These are phyloP conservation scores for Clitopilus hobsonii DNA, from an alignment of 768 basidiomycete genomes.

Conservation along the genomic window DNA sequence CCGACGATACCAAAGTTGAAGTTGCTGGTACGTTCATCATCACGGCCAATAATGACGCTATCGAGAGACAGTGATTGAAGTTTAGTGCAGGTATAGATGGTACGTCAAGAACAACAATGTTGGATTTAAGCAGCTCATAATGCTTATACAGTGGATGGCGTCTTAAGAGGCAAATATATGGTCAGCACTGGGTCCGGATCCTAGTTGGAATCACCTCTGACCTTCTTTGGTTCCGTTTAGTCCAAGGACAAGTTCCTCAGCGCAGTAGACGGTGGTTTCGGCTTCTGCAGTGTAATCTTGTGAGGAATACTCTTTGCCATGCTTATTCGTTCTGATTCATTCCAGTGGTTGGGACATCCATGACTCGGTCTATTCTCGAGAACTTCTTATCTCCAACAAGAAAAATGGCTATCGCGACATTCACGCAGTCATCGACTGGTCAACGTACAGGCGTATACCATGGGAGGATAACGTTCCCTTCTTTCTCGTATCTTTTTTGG, in stretches of 20 bases:
- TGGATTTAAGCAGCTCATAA: background rate
- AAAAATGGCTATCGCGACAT: slow-evolving; percentile 92
- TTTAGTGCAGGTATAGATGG: slow-evolving; percentile 54
- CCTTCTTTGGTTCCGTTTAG: slow-evolving; percentile 35
- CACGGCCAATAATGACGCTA: background rate
- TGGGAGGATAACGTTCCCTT: slow-evolving; percentile 93
- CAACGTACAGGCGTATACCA: slow-evolving; percentile 82
- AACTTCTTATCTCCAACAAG: slow-evolving; percentile 87
- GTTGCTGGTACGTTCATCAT: slow-evolving; percentile 66
- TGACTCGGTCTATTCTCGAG: slow-evolving; percentile 77
- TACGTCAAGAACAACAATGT: slow-evolving; percentile 22
- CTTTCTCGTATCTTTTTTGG: slow-evolving; percentile 87
- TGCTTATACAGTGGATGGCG: slow-evolving; percentile 70
- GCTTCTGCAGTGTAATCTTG: slow-evolving; percentile 94
- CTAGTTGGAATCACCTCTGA: background rate
- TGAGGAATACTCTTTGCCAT: slow-evolving; percentile 28
- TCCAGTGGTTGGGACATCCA: slow-evolving; percentile 89
- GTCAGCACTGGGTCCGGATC: slow-evolving; percentile 26
- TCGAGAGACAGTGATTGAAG: background rate
- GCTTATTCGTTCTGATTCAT: slow-evolving; percentile 1
- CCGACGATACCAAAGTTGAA: slow-evolving; percentile 79
- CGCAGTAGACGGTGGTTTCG: slow-evolving; percentile 79
- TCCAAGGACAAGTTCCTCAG: slow-evolving; percentile 89
- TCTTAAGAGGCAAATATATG: slow-evolving; percentile 94
- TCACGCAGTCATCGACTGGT: slow-evolving; percentile 80